Evolutionary conservation across 257 asterid genomes (phyloP).

Genomic region (Rauvolfia tetraphylla): DNA sequence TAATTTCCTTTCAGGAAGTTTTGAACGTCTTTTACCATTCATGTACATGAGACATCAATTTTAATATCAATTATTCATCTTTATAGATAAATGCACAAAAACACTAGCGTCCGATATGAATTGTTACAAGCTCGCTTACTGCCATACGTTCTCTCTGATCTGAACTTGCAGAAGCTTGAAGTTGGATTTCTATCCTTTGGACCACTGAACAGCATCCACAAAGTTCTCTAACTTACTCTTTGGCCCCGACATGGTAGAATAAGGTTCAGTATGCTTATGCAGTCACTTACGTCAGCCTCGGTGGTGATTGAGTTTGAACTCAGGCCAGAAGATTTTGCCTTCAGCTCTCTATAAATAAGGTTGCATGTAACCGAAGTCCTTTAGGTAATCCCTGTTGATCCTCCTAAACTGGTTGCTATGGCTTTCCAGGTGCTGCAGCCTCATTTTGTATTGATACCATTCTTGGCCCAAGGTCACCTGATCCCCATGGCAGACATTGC

Average conservation of each 20-base stretch:
- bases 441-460: slow-evolving; percentile 41
- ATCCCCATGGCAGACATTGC: slow-evolving; percentile 52
- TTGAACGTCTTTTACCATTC: neutral
- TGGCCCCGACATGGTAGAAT: neutral
- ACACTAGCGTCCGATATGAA: neutral
- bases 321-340: neutral
- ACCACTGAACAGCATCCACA: neutral
- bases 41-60: slow-evolving; percentile 1
- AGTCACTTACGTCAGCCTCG: slow-evolving; percentile 5
- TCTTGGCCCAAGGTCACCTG: slow-evolving; percentile 53
- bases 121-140: neutral
- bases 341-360: neutral
- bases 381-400: neutral
- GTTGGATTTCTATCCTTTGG: neutral
- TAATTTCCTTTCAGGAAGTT: no score
- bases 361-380: neutral
- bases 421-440: slow-evolving; percentile 6
- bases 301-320: no score
- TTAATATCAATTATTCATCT: slow-evolving; percentile 28
- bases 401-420: neutral
- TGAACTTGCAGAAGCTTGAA: neutral
- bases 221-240: neutral
- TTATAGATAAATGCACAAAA: neutral
- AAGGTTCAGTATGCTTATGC: neutral
- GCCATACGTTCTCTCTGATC: neutral